Percentiles rank a stretch among this genome's conserved stretches.
Evolutionary conservation across 2,329 filamentous ascomycete species (phyloP).

Genomic region (Alternaria burnsii): DNA sequence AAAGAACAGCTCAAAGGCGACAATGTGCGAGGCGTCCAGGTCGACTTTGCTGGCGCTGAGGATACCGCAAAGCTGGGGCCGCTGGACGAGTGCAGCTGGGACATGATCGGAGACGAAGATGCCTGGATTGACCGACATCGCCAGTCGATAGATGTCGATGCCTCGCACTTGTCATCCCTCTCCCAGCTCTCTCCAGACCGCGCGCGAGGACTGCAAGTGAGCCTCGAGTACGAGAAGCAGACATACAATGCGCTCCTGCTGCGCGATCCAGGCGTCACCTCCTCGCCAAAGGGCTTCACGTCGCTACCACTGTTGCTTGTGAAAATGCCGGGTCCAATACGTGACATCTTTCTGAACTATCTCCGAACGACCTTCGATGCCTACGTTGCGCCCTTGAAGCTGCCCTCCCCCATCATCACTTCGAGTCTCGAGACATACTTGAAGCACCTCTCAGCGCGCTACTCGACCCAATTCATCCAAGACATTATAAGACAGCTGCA

Average conservation of each 20-base stretch:
- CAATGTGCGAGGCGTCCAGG: slow-evolving; percentile 56
- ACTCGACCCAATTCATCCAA: slow-evolving; percentile 41
- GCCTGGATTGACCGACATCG: slow-evolving; percentile 51
- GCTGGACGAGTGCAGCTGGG: slow-evolving; percentile 59
- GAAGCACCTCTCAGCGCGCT: slow-evolving; percentile 60
- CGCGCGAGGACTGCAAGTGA: slow-evolving; percentile 57
- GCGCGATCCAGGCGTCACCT: slow-evolving; percentile 44
- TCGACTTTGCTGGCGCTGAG: slow-evolving; percentile 49
- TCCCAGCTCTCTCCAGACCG: slow-evolving; percentile 23
- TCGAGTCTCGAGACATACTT: slow-evolving; percentile 63
- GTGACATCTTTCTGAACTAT: slow-evolving; percentile 60
- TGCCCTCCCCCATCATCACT: slow-evolving; percentile 58
- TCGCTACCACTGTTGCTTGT: slow-evolving; percentile 61
- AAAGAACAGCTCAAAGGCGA: slow-evolving; percentile 61
- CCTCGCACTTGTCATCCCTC: slow-evolving; percentile 34
- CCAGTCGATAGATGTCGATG: slow-evolving; percentile 44
- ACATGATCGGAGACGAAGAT: slow-evolving; percentile 52
- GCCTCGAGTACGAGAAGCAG: slow-evolving; percentile 60
- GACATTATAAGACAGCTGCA: slow-evolving; percentile 46
- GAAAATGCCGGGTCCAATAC: slow-evolving; percentile 59
- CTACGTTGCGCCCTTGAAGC: slow-evolving; percentile 55
- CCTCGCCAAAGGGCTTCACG: slow-evolving; percentile 52
- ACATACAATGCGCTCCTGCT: slow-evolving; percentile 62
- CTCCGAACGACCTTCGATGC: slow-evolving; percentile 61
- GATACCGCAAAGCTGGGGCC: slow-evolving; percentile 57